phyloP scores from a whole-genome alignment of 805 yeast species.

The Geotrichum ghanense region DNA sequence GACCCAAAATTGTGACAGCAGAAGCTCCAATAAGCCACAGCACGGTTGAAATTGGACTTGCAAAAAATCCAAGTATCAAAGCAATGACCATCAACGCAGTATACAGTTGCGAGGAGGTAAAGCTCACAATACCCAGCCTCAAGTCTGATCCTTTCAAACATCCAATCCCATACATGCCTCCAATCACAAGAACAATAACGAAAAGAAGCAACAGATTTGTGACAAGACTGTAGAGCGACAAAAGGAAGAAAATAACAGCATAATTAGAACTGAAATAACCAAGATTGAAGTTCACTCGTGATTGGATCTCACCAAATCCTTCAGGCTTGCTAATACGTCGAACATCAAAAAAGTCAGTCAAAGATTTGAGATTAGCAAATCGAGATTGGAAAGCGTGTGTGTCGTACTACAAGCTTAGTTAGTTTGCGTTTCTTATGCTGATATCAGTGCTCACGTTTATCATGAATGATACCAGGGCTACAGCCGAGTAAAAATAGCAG shows the following conservation, averaged over 20 bases:
- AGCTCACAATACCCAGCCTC: conserved; percentile 50
- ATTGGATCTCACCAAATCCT: conserved; percentile 79
- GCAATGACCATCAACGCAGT: conserved; percentile 68
- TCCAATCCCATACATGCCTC: conserved; percentile 70
- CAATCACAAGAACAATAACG: conserved; percentile 62
- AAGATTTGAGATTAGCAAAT: conserved; percentile 67
- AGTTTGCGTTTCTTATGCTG: conserved; percentile 11
- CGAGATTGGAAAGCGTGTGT: conserved; percentile 43
- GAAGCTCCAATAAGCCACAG: conserved; percentile 89
- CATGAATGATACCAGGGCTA: neutral
- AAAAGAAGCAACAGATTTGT: conserved; percentile 78
- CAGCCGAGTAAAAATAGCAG: neutral
- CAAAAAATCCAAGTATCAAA: conserved; percentile 72
- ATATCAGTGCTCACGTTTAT: neutral
- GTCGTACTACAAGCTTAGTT: conserved; percentile 28
- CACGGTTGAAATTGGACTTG: conserved; percentile 80
- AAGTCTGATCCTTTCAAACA: conserved; percentile 76
- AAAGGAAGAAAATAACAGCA: conserved; percentile 54
- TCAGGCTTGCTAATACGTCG: conserved; percentile 84
- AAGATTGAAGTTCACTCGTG: conserved; percentile 77
- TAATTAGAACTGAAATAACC: conserved; percentile 84
- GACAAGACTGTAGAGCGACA: conserved; percentile 74
- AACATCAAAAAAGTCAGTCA: conserved; percentile 87
- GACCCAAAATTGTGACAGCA: conserved; percentile 64
- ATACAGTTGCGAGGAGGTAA: conserved; percentile 72